Evolutionary conservation across 2,329 filamentous ascomycete genomes (phyloP), one percentile per base, ranked within the genome.

Genomic region (Neonectria punicea): DNA sequence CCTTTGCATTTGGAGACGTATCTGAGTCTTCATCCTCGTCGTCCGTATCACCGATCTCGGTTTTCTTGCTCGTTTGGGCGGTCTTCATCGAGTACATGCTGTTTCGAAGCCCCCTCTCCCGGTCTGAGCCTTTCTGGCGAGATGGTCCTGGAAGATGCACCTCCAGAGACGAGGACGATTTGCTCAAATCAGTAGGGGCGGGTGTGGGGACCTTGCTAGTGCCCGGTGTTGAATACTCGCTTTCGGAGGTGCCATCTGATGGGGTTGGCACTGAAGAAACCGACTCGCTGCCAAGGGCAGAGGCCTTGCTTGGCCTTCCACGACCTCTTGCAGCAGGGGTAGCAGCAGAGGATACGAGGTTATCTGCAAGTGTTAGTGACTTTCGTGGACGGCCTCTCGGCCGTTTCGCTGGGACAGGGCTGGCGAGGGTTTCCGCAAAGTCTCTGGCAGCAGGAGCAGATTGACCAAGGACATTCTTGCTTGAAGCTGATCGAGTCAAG

Each of bases 81-180:
- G 80, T n/a, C 11, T 78, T 79, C 71, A 88, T 75, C 2, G 85
- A 80, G 66, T 82, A 86, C 54, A 84, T 79, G 77, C 84, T 89
- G 9, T 72, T 73, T 16, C 76, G 72, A 14, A 79, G 53, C 13
- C 70, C 71, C n/a, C 75, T 69, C 30, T 80, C 77, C 22, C 69
- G 70, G 22, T 76, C 74, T n/a, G 32, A 10, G 16, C 58, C 63
- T 9, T 63, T 61, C 6, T 53, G 57, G 1, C 50, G 57, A 47
- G 73, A 64, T 50, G 63, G 68, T 2, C 68, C 64, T 22, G 75
- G 77, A 25, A 76, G 59, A 6, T 67, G 76, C 10, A 80, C 73
- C 67, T 80, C 76, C 4, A 80, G 53, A 25, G 66, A 70, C 11
- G 68, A 63, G 18, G 53, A 39, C 9, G 69, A 63, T 44, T 74